A percentile compares a stretch with the other conserved stretches of the same genome.
phyloP scores from a whole-genome alignment of 2,329 filamentous ascomycete species.

The Fragosphaeria purpurea region DNA sequence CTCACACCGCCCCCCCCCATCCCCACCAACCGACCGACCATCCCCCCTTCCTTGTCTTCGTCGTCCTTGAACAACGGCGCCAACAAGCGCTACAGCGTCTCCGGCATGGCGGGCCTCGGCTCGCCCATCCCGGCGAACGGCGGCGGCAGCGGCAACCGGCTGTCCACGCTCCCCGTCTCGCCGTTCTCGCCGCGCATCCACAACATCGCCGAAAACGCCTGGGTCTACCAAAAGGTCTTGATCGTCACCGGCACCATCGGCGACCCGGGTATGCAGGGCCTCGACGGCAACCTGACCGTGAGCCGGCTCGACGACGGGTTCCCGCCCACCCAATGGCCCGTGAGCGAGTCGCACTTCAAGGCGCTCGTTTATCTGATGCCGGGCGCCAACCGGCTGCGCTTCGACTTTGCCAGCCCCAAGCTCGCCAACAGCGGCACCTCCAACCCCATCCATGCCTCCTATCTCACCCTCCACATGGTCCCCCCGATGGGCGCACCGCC shows the following conservation, averaged over 20 bases:
- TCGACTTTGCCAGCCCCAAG: constrained; percentile 82
- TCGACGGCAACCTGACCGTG: constrained; percentile 73
- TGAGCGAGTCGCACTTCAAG: constrained; percentile 85
- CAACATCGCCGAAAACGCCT: constrained; percentile 72
- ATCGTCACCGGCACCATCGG: constrained; percentile 74
- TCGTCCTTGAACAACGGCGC: constrained; percentile 14
- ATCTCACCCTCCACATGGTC: constrained; percentile 77
- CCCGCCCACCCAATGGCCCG: constrained; percentile 75
- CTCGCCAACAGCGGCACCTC: constrained; percentile 57
- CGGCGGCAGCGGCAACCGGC: constrained; percentile 45
- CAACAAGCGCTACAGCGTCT: constrained; percentile 52
- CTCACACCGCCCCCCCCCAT: constrained; percentile 19
- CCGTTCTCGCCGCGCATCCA: constrained; percentile 71
- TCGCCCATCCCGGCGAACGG: constrained; percentile 31
- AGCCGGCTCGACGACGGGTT: constrained; percentile 78
- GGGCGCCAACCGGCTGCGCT: constrained; percentile 76
- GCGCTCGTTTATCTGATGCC: constrained; percentile 81
- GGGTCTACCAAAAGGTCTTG: constrained; percentile 87
- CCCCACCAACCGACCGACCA: constrained; percentile 23
- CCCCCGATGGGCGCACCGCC: constrained; percentile 70
- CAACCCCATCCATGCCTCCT: constrained; percentile 65
- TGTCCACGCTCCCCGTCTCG: constrained; percentile 52
- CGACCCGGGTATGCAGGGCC: constrained; percentile 53
- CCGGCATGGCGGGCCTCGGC: constrained; percentile 52
- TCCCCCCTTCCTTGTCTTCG: constrained; percentile 20